These are phyloP conservation scores for Entelexis paramagnoliae DNA, from an alignment of 1,139 yeast species.

Conservation along the genomic window DNA sequence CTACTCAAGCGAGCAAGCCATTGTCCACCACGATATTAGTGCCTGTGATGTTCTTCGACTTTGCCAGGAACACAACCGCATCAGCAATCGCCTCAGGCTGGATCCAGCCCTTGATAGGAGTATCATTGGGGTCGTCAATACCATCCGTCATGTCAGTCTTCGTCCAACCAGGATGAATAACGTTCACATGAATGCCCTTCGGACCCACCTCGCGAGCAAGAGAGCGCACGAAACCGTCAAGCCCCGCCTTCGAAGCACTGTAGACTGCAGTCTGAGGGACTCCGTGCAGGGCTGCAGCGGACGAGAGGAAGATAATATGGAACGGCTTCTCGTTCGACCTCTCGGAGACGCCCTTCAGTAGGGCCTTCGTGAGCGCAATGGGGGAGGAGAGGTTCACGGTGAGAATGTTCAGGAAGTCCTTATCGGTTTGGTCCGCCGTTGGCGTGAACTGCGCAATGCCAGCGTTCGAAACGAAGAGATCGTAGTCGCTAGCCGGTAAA, in stretches of 20 bases:
- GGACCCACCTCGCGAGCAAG: conserved; percentile 52
- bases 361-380: conserved; percentile 38
- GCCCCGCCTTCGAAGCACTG: conserved; percentile 70
- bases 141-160: not conserved
- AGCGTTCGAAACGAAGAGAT: conserved; percentile 58
- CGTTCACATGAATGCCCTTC: conserved; percentile 44
- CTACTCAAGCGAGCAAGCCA: conserved; percentile 22
- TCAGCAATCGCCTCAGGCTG: conserved; percentile 28
- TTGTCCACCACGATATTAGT: conserved; percentile 29
- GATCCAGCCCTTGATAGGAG: not conserved
- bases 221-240: conserved; percentile 49
- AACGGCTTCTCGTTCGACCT: conserved; percentile 24
- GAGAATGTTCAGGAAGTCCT: conserved; percentile 42
- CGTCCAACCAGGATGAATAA: not conserved
- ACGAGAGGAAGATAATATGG: conserved; percentile 55
- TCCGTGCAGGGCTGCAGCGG: conserved; percentile 47
- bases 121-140: not conserved
- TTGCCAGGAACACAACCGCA: conserved; percentile 30
- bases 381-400: conserved; percentile 57
- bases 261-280: conserved; percentile 60
- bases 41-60: conserved; percentile 29
- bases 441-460: conserved; percentile 60
- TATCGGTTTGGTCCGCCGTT: conserved; percentile 39
- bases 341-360: conserved; percentile 26
- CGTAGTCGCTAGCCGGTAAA: conserved; percentile 30